Evolutionary conservation across 1,139 yeast genomes (phyloP).

Genomic region (Lodderomyces jiufengensis): DNA sequence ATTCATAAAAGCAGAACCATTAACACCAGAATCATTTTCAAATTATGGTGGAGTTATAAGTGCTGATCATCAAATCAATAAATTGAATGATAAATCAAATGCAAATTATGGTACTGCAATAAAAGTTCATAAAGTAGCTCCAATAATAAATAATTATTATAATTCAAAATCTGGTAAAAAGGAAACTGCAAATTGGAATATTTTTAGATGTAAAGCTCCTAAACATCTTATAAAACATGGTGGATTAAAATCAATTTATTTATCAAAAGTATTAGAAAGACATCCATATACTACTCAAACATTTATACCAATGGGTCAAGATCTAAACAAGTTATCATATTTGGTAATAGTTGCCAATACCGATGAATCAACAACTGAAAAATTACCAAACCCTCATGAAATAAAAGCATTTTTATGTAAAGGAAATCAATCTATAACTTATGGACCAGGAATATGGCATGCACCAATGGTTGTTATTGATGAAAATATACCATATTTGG

Average conservation of each 20-base stretch:
- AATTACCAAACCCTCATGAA: conserved; percentile 57
- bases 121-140: conserved; percentile 70
- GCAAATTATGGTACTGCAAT: conserved; percentile 96
- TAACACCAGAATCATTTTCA: conserved; percentile 42
- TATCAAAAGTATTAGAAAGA: conserved; percentile 73
- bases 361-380: conserved; percentile 32
- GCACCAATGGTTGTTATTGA: conserved; percentile 89
- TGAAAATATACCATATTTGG: conserved; percentile 49
- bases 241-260: conserved; percentile 34
- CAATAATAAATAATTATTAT: conserved; percentile 51
- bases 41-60: conserved; percentile 46
- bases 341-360: conserved; percentile 78
- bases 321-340: conserved; percentile 48
- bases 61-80: conserved; percentile 42
- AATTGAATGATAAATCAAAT: conserved; percentile 27
- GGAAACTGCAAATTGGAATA: conserved; percentile 70
- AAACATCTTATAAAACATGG: conserved; percentile 43
- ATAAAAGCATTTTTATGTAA: conserved; percentile 67
- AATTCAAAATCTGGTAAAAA: conserved; percentile 43
- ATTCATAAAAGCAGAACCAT: conserved; percentile 32
- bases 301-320: conserved; percentile 81
- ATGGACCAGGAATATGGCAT: conserved; percentile 71
- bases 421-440: conserved; percentile 88
- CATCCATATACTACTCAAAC: conserved; percentile 93
- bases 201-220: conserved; percentile 81